These are phyloP conservation scores for Malus hybrid DNA, from an alignment of 331 rosid species.

Conservation along the genomic window DNA sequence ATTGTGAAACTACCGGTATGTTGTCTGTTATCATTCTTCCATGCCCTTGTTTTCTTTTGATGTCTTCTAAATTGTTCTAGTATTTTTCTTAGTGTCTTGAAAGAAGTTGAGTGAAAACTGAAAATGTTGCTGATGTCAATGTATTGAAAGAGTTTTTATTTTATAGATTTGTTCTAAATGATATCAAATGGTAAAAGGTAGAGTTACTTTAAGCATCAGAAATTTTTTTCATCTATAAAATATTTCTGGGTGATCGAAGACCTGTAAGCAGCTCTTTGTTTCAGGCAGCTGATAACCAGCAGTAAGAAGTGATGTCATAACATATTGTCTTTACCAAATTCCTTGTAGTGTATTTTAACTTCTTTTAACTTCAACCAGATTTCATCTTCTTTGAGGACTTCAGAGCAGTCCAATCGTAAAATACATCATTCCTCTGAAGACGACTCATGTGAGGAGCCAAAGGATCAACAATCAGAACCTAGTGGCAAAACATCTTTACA, in stretches of 20 bases:
- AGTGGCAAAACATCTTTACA: slow-evolving; percentile 13
- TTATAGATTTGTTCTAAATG: background rate
- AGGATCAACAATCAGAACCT: slow-evolving; percentile 19
- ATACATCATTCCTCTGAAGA: slow-evolving; percentile 11
- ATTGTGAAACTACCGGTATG: slow-evolving; percentile 24
- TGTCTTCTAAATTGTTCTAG: background rate
- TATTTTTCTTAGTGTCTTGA: background rate
- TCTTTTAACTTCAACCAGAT: slow-evolving; percentile 12
- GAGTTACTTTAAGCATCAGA: background rate
- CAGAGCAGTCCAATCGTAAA: slow-evolving; percentile 22
- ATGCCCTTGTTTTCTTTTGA: background rate
- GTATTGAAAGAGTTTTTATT: background rate
- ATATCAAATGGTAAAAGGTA: background rate
- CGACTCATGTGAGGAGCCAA: slow-evolving; percentile 14
- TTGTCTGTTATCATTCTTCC: background rate
- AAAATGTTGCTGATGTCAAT: background rate
- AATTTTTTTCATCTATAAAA: background rate
- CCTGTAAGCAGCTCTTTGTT: background rate
- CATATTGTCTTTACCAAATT: background rate
- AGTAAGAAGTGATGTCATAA: background rate
- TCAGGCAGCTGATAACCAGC: background rate
- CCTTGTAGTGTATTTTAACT: background rate
- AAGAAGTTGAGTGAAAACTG: background rate
- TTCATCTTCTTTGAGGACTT: slow-evolving; percentile 25
- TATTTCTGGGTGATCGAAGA: background rate